A percentile compares a stretch with the other conserved stretches of the same genome.
Evolutionary conservation across 768 basidiomycete species (phyloP).

Genomic region (Pleurotus tuoliensis): DNA sequence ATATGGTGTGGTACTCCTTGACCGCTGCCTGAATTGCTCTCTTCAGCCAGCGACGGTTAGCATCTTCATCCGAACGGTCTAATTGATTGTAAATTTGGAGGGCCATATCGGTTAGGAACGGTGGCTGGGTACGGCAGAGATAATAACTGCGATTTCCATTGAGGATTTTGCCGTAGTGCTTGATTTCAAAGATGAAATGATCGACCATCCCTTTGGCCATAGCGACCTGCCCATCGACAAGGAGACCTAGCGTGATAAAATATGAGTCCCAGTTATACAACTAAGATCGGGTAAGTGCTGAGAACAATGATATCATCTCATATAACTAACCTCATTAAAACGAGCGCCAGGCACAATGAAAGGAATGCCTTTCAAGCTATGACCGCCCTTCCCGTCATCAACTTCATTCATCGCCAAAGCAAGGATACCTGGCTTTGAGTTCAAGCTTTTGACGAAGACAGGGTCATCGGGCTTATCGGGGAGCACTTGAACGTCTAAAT

Average conservation of each 20-base stretch:
- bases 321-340: constrained; percentile 76
- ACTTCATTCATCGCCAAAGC: constrained; percentile 95
- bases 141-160: constrained; percentile 97
- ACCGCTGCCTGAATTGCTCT: constrained; percentile 95
- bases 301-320: constrained; percentile 4
- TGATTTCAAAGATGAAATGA: constrained; percentile 99
- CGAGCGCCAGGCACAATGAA: constrained; percentile 96
- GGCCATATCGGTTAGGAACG: constrained; percentile 98
- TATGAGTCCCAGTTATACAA: constrained; percentile 96
- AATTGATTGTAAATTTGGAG: constrained; percentile 97
- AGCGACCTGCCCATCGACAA: constrained; percentile 90
- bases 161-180: constrained; percentile 93
- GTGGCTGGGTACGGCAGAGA: constrained; percentile 92
- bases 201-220: constrained; percentile 99
- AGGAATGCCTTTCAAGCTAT: constrained; percentile 87
- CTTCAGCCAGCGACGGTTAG: constrained; percentile 89
- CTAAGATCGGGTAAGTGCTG: constrained; percentile 32
- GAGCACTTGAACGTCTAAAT: constrained; percentile 87
- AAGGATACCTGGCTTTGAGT: constrained; percentile 90
- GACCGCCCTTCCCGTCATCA: constrained; percentile 73
- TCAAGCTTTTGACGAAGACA: constrained; percentile 85
- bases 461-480: constrained; percentile 87
- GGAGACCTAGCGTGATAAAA: constrained; percentile 89
- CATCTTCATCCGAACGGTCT: constrained; percentile 74
- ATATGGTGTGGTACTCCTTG: constrained; percentile 98